Percentiles rank a stretch among this genome's conserved stretches.
Evolutionary conservation across 441 rosid genomes (phyloP).

Genomic region (Erodium texanum): DNA sequence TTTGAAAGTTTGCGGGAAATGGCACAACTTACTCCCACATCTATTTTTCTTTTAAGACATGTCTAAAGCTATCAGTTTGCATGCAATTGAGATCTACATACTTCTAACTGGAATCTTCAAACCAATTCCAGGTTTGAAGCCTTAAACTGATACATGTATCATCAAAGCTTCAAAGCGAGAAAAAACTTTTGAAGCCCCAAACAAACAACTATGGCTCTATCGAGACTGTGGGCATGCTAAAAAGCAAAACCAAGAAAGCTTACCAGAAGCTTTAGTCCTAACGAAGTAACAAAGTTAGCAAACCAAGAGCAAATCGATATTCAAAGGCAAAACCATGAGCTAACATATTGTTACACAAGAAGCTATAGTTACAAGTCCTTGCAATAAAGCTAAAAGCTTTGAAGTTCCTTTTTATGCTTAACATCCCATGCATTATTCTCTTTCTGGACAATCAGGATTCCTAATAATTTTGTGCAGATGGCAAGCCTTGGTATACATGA

Average conservation of each 20-base stretch:
- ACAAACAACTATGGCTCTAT: background rate
- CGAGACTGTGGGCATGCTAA: background rate
- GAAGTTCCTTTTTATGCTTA: background rate
- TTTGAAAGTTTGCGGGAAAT: background rate
- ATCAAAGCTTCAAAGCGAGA: background rate
- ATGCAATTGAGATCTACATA: background rate
- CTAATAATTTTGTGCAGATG: background rate
- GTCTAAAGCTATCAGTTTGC: background rate
- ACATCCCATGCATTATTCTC: background rate
- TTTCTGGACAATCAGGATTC: background rate
- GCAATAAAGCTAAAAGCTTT: background rate
- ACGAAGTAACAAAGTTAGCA: background rate
- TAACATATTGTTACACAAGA: background rate
- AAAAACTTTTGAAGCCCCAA: background rate
- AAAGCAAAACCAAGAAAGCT: background rate
- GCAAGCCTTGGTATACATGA: background rate
- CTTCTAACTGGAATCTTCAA: background rate
- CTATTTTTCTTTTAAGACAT: background rate
- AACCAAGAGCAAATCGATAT: background rate
- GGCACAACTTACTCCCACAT: background rate
- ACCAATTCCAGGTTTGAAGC: background rate
- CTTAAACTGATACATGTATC: background rate
- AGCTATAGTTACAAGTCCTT: background rate
- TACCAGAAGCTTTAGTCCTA: background rate
- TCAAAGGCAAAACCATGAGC: background rate